These are phyloP conservation scores for Chrysosporium queenslandicum DNA, from an alignment of 2,329 filamentous ascomycete genomes.

Conservation along the genomic window DNA sequence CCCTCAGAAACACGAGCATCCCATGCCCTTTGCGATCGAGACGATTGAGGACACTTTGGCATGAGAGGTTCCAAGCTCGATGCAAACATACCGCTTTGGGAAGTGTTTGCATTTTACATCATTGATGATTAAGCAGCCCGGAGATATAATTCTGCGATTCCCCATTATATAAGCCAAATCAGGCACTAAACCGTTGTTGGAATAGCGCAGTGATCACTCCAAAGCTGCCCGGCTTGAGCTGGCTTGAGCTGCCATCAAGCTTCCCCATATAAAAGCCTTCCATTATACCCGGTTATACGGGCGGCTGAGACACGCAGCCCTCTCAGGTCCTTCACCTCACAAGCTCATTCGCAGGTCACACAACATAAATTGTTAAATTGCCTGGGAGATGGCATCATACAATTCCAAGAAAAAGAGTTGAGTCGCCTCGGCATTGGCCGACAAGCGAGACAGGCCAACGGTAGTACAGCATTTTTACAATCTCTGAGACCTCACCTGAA, in stretches of 20 bases:
- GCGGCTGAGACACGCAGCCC: conserved; percentile 1
- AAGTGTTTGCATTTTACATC: conserved; percentile 12
- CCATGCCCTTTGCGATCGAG: not conserved
- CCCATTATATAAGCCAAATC: not conserved
- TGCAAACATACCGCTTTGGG: conserved; percentile 17
- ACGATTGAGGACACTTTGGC: conserved; percentile 20
- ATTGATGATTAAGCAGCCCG: not conserved
- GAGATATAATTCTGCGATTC: not conserved
- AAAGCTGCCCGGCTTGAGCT: too few species aligned
- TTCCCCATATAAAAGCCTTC: not conserved
- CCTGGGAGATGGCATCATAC: too few species aligned
- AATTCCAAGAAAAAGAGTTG: not conserved
- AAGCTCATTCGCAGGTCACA: not conserved
- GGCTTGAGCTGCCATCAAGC: not conserved
- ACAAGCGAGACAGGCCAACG: not conserved
- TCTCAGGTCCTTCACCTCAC: not conserved
- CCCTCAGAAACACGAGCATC: conserved; percentile 3
- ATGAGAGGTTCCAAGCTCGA: conserved; percentile 5
- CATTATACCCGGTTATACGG: not conserved
- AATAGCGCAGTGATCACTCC: not conserved
- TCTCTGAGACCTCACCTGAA: not conserved
- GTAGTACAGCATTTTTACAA: not conserved
- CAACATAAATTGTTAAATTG: not conserved
- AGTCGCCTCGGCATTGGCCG: not conserved
- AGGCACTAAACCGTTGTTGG: not conserved